phyloP scores from a whole-genome alignment of 257 asterid genomes.

The Solanum bulbocastanum region DNA sequence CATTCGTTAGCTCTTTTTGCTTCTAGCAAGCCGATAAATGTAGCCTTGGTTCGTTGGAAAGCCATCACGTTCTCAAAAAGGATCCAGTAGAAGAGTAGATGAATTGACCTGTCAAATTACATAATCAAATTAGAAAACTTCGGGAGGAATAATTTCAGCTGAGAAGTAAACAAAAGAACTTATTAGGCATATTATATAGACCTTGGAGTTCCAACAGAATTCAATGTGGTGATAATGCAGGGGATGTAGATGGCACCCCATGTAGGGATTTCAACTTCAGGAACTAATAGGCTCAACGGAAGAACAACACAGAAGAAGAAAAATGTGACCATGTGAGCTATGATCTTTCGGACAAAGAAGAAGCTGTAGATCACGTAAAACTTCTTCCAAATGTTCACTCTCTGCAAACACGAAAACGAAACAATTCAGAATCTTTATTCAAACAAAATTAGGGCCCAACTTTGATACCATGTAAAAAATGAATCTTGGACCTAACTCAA shows the following conservation, averaged over 20 bases:
- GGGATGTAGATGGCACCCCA: constrained; percentile 56
- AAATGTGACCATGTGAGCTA: constrained; percentile 53
- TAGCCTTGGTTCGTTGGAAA: constrained; percentile 62
- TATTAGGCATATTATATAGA: neutral
- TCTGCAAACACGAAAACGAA: constrained; percentile 14
- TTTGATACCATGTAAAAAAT: no score
- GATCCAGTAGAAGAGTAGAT: constrained; percentile 49
- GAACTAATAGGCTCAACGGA: constrained; percentile 46
- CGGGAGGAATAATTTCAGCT: neutral
- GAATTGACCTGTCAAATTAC: constrained; percentile 36
- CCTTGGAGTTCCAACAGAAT: constrained; percentile 74
- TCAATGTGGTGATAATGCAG: constrained; percentile 44
- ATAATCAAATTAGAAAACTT: neutral
- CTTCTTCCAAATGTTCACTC: constrained; percentile 44
- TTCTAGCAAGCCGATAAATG: constrained; percentile 53
- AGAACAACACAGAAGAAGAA: constrained; percentile 58
- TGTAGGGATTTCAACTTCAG: constrained; percentile 59
- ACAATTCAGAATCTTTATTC: neutral
- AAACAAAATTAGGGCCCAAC: neutral
- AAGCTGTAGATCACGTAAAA: constrained; percentile 57
- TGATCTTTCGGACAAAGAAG: constrained; percentile 55
- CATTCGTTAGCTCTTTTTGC: constrained; percentile 58
- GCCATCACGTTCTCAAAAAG: constrained; percentile 71
- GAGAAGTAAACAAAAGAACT: neutral
- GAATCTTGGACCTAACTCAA: neutral